Evolutionary conservation across 208 protist species (phyloP), one percentile per base, ranked within the genome.

Genomic region (Leishmania turanica): DNA sequence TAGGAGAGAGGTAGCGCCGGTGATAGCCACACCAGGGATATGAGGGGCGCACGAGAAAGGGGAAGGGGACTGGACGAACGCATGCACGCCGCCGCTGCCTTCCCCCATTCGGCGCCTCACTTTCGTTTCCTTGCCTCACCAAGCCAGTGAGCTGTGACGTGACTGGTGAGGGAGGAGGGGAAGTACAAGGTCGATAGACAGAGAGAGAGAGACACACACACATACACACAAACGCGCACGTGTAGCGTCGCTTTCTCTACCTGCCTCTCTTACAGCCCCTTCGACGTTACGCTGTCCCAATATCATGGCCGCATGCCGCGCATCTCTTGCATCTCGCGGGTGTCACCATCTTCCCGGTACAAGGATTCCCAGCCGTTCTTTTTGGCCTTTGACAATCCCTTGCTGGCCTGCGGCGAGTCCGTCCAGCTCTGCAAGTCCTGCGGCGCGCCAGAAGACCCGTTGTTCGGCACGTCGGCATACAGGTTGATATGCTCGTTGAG

Each of bases 281-380:
- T 75, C 4, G 6, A 27, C n/a, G 15, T 42, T 24, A n/a, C 27
- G 49, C 15, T 37, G 47, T 58, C n/a, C 9, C 40, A 8, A 19
- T 75, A 24, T 34, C 27, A 47, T 24, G 37, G 27, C 31, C 24
- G 56, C 45, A 15, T 8, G 31, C 15, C 37, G 42, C 34, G 73
- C 27, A 84, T 54, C 17, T 84, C 75, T 68, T 80, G 53, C 81
- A 84, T 84, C 75, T 84, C 81, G n/a, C 60, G 68, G 58, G 56
- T 76, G n/a, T 66, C 68, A 21, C 34, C 66, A 13, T 53, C 54
- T 4, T 76, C 66, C 15, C 27, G n/a, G 8, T 72, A 62, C 34
- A 42, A 66, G 75, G 73, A 76, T 68, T 40, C 31, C 27, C 9
- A 34, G 9, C 17, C 62, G 9, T 40, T 68, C 6, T 13, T 31